Percentiles rank a stretch among this genome's conserved stretches.
Conservation (phyloP, 2,329 filamentous ascomycete genomes). For the Talaromyces sp. region DNA sequence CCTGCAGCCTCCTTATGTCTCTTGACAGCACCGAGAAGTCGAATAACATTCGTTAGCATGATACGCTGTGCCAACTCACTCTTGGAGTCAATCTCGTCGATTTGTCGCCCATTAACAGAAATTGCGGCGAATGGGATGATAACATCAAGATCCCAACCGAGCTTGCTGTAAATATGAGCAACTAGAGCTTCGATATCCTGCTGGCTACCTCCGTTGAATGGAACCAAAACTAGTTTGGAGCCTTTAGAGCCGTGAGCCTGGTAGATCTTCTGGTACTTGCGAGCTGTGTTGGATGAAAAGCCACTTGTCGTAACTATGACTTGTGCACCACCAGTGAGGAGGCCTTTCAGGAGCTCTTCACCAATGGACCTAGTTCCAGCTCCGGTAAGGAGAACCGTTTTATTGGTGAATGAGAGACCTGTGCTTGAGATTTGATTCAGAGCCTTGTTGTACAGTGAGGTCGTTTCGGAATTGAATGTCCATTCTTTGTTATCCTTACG, state of each 20-base stretch:
- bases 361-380: slow-evolving; percentile 96
- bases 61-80: slow-evolving; percentile 97
- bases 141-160: slow-evolving; percentile 97
- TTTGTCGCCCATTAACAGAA: slow-evolving; percentile 94
- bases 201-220: slow-evolving; percentile 98
- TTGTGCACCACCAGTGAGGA: slow-evolving; percentile 94
- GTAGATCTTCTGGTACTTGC: slow-evolving; percentile 99
- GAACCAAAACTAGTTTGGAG: slow-evolving; percentile 94
- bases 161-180: slow-evolving; percentile 90
- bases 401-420: slow-evolving; percentile 78
- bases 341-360: slow-evolving; percentile 89
- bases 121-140: slow-evolving; percentile 96
- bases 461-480: not conserved
- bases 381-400: slow-evolving; percentile 96
- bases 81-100: slow-evolving; percentile 92
- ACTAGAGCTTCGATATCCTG: slow-evolving; percentile 70
- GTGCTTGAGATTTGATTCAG: slow-evolving; percentile 75
- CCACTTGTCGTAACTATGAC: slow-evolving; percentile 94
- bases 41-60: slow-evolving; percentile 95
- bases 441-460: not conserved
- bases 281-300: slow-evolving; percentile 93
- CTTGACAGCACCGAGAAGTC: slow-evolving; percentile 88
- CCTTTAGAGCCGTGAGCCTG: slow-evolving; percentile 87
- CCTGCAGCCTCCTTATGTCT: slow-evolving; percentile 80
- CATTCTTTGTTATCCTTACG: not conserved